Evolutionary conservation across 179 eudicot genomes (phyloP).

Genomic region (Heliamphora pulchella): DNA sequence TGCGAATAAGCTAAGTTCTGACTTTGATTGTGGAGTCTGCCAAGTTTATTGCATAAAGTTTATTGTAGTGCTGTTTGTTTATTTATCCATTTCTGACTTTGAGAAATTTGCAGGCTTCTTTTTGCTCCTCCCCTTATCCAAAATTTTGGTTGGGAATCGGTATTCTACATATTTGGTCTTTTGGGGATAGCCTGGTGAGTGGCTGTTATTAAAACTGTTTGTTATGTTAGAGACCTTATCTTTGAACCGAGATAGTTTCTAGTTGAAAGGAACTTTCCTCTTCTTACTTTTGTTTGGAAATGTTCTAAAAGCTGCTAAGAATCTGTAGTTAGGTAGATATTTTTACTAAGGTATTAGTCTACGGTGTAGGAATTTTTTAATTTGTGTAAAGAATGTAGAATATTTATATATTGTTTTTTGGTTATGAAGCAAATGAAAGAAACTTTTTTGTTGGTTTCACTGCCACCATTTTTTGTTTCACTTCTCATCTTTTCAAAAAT

Average conservation of each 20-base stretch:
- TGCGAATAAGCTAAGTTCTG: neutral
- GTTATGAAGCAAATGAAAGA: neutral
- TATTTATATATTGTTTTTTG: no score
- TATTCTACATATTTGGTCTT: constrained; percentile 81
- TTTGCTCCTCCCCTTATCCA: constrained; percentile 94
- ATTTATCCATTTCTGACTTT: constrained; percentile 10
- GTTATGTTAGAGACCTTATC: neutral
- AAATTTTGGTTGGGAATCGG: constrained; percentile 94
- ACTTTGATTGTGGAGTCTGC: neutral
- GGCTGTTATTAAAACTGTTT: constrained; percentile 11
- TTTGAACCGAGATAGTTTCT: neutral
- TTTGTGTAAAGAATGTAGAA: neutral
- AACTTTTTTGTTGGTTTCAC: neutral
- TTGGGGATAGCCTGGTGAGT: constrained; percentile 88
- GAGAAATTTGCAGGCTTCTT: constrained; percentile 57
- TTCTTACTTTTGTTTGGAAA: neutral
- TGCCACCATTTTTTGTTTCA: neutral
- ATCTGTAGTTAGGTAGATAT: neutral
- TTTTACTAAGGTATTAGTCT: neutral
- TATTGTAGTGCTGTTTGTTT: neutral
- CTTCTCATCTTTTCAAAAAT: neutral
- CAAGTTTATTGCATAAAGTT: neutral
- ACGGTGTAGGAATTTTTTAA: neutral
- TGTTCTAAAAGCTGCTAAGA: neutral
- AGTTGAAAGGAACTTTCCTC: neutral